Conservation (phyloP, 306 rosid species). For the Rubus idaeus region DNA sequence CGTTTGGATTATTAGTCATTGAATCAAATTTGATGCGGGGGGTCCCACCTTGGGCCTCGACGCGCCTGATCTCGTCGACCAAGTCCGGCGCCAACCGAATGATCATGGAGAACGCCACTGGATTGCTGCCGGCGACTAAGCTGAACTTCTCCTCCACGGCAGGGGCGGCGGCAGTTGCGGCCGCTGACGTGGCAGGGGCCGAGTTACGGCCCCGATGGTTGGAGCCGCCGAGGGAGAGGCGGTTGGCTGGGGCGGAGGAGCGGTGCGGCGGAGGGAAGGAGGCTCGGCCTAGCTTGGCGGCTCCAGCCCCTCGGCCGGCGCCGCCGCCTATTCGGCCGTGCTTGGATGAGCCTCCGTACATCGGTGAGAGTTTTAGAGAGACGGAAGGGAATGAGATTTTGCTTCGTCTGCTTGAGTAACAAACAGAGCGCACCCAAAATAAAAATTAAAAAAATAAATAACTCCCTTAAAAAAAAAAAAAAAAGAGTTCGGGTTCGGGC, state of each 20-base stretch:
- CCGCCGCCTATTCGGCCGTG: slow-evolving; percentile 61
- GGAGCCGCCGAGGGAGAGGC: slow-evolving; percentile 61
- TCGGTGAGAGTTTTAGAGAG: slow-evolving; percentile 28
- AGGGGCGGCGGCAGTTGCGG: slow-evolving; percentile 34
- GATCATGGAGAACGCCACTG: slow-evolving; percentile 80
- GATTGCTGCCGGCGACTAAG: slow-evolving; percentile 62
- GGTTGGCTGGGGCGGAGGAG: slow-evolving; percentile 36
- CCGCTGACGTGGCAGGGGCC: slow-evolving; percentile 25
- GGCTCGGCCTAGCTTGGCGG: slow-evolving; percentile 47
- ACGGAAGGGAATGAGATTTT: slow-evolving; percentile 7
- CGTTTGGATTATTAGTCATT: slow-evolving; percentile 47
- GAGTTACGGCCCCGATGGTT: slow-evolving; percentile 36
- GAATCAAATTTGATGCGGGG: slow-evolving; percentile 79
- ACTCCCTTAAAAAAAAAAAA: no score
- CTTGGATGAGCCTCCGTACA: slow-evolving; percentile 83
- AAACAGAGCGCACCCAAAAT: not conserved
- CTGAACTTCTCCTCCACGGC: slow-evolving; percentile 75
- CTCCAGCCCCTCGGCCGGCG: slow-evolving; percentile 50
- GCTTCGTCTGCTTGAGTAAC: not conserved
- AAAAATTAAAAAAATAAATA: not conserved
- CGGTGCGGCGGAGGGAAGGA: slow-evolving; percentile 63
- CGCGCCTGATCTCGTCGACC: slow-evolving; percentile 94
- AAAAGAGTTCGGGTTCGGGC: no score
- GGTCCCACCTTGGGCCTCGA: slow-evolving; percentile 76
- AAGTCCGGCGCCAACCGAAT: slow-evolving; percentile 79